Evolutionary conservation across 257 asterid genomes (phyloP), one percentile per base, ranked within the genome.

Genomic region (Fraxinus anomala): DNA sequence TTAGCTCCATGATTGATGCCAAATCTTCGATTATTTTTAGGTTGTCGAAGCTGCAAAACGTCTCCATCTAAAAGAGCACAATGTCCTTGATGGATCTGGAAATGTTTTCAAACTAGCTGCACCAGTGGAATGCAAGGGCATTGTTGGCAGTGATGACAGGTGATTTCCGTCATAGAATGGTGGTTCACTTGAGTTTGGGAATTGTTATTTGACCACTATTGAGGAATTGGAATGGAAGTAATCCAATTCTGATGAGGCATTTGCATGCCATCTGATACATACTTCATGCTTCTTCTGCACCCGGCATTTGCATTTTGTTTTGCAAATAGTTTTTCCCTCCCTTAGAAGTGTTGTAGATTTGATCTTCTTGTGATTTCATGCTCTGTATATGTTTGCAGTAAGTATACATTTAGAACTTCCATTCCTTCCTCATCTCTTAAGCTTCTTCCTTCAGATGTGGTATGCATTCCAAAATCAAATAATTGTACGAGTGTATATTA

Each of bases 121-220:
- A 73, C 98, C 99, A 61, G 98, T 93, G 79, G 98, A 93, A 88
- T 92, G 96, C 92, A 96, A 96, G 87, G 99, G 98, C 82, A 96
- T 93, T 85, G 96, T 96, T 81, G 99, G 99, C 70, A 96, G 99
- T 31, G 99, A 93, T 84, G 98, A 89, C 92, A 92, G 99, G 99
- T 96, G 82, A 61, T 75, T 78, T 26, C 44, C 68, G 11, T 75
- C 24, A 76, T 75, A 51, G 28, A 44, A 69, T 54, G 72, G 49
- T 70, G 31, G 16, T 61, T 61, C 67, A 14, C 59, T 59, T n/a
- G 14, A 21, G 67, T 59, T 10, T 1, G 67, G 30, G 30, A 59
- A 23, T n/a, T n/a, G 67, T 51, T 51, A 51, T 16, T 40, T 17
- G 7, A 51, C 24, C 67, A 59, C 4, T 21, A 30, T 59, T 6